Evolutionary conservation across 2,329 filamentous ascomycete species (phyloP), one percentile per base, ranked within the genome.

Genomic region (Sarocladiaceae sp.): DNA sequence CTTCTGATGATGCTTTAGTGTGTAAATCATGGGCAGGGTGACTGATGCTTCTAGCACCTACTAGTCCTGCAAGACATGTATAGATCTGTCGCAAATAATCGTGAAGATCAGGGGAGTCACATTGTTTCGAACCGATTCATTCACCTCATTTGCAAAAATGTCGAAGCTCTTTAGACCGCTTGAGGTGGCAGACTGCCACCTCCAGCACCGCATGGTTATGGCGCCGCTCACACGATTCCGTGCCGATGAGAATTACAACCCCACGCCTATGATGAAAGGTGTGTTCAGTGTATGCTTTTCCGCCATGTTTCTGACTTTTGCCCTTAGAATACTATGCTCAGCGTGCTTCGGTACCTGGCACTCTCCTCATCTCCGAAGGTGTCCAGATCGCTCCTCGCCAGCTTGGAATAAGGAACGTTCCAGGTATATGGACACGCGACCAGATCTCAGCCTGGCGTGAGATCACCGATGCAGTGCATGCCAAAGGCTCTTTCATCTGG

Each of bases 381-480:
- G 79, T 78, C 7, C 68, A 76, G 35, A 76, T 84, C 59, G 74
- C 77, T 2, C 58, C 67, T 5, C 68, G 71, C 57, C 72, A 67
- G 35, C 74, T 75, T 42, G 28, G 62, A 79, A 57, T 72, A 22
- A 31, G 10, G 13, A 29, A 56, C 42, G 72, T 76, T 2, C 80
- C 83, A 0, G 80, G 80, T 4, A 79, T 86, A 60, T 85, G 72
- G 64, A 76, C 61, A 37, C 66, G 73, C 1, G 72, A 68, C n/a
- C 81, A 84, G 55, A 72, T 84, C 48, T 71, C 71, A 2, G 77
- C 70, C 0, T 87, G 83, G 83, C 80, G 76, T 55, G 66, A 74
- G 35, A 69, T 87, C 47, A 82, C 79, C 2, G 75, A 81, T 40
- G 77, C 76, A 2, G 82, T 87, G 3, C 84, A 88, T 63, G 70